These are phyloP conservation scores for Gomphus bonarii DNA, from an alignment of 1,284 basidiomycete genomes.

Conservation along the genomic window DNA sequence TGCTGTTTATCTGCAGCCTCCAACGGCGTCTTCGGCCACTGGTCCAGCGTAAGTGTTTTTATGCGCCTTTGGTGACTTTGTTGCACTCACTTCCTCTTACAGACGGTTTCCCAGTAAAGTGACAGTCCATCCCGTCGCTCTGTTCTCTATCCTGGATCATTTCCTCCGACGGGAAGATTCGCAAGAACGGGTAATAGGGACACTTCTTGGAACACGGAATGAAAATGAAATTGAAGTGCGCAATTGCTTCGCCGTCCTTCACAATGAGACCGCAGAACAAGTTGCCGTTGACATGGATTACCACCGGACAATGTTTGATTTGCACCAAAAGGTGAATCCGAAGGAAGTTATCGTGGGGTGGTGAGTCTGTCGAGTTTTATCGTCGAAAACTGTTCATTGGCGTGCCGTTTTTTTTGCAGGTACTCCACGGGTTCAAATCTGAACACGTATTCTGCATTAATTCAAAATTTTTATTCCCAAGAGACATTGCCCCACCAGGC, in stretches of 20 bases:
- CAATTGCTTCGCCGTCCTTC: slow-evolving; percentile 81
- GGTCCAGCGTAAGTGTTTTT: slow-evolving; percentile 23
- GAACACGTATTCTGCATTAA: slow-evolving; percentile 93
- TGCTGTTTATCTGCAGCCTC: slow-evolving; percentile 52
- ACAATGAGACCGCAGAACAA: slow-evolving; percentile 87
- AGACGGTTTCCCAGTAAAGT: slow-evolving; percentile 67
- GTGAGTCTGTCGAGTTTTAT: slow-evolving; percentile 33
- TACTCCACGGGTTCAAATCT: slow-evolving; percentile 86
- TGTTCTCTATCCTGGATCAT: slow-evolving; percentile 96
- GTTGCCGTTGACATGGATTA: slow-evolving; percentile 96
- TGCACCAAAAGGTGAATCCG: slow-evolving; percentile 76
- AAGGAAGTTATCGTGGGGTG: slow-evolving; percentile 88
- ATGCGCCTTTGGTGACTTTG: background rate
- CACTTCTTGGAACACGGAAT: slow-evolving; percentile 80
- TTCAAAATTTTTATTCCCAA: slow-evolving; percentile 96
- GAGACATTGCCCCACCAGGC: slow-evolving; percentile 86
- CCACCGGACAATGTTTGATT: slow-evolving; percentile 87
- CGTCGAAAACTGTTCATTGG: slow-evolving; percentile 11
- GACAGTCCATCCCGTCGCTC: slow-evolving; percentile 83
- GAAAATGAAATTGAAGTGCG: slow-evolving; percentile 70
- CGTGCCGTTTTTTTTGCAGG: slow-evolving; percentile 32
- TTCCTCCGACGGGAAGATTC: slow-evolving; percentile 80
- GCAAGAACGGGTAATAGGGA: slow-evolving; percentile 92
- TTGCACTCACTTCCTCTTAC: slow-evolving; percentile 10
- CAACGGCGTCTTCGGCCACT: slow-evolving; percentile 22